Conservation (phyloP, 1,139 yeast genomes). For the Suhomyces maxii region DNA sequence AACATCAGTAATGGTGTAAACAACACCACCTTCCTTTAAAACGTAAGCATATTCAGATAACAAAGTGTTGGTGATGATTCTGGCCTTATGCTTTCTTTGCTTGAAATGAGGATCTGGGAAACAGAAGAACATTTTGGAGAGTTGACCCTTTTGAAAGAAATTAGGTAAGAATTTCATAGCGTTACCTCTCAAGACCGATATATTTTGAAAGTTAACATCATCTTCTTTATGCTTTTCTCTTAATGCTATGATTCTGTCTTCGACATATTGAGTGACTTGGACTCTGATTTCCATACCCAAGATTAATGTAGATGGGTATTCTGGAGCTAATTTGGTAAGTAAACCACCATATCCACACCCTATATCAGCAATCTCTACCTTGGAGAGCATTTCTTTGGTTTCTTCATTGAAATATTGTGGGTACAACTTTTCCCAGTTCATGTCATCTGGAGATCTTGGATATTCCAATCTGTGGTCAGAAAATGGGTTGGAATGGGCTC, state of each 20-base stretch:
- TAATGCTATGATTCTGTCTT: conserved; percentile 88
- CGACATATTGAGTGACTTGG: conserved; percentile 95
- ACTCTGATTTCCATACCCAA: conserved; percentile 97
- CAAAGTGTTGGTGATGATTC: conserved; percentile 87
- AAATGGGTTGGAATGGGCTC: conserved; percentile 98
- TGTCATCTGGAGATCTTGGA: conserved; percentile 73
- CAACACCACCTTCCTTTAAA: conserved; percentile 78
- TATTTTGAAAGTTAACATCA: conserved; percentile 61
- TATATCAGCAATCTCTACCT: conserved; percentile 89
- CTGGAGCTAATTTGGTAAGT: conserved; percentile 74
- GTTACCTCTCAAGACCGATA: conserved; percentile 88
- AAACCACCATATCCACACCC: conserved; percentile 99
- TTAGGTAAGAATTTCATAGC: conserved; percentile 98
- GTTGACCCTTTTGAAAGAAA: conserved; percentile 77
- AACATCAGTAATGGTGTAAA: conserved; percentile 96
- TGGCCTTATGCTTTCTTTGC: conserved; percentile 94
- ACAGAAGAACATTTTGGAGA: conserved; percentile 92
- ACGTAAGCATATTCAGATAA: conserved; percentile 92
- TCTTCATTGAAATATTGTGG: conserved; percentile 56
- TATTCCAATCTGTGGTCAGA: conserved; percentile 92
- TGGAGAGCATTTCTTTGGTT: conserved; percentile 42
- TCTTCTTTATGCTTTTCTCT: conserved; percentile 53
- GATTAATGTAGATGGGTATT: conserved; percentile 68
- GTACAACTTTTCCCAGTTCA: conserved; percentile 84
- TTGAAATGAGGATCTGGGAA: conserved; percentile 99